phyloP scores from a whole-genome alignment of 148 eudicot genomes.

The Vaccinium macrocarpon region DNA sequence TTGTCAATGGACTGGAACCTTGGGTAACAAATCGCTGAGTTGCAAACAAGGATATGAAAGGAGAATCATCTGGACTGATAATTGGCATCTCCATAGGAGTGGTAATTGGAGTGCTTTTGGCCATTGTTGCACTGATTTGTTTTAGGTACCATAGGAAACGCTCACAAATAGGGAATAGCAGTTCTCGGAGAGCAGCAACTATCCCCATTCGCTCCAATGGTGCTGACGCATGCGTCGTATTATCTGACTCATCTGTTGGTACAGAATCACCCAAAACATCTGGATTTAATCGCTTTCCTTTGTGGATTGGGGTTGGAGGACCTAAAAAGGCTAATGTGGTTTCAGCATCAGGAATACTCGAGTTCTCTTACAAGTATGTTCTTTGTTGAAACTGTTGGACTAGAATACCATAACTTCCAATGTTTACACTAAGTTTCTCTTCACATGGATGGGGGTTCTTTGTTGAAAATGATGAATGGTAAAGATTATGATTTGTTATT shows the following conservation, averaged over 20 bases:
- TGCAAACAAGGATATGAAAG: constrained; percentile 49
- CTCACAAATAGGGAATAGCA: constrained; percentile 61
- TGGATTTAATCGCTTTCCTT: constrained; percentile 39
- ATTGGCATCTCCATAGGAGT: constrained; percentile 84
- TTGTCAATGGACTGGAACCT: constrained; percentile 32
- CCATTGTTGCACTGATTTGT: constrained; percentile 57
- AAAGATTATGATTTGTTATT: neutral
- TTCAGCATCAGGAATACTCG: constrained; percentile 84
- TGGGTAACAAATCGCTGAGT: constrained; percentile 13
- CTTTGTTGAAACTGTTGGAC: constrained; percentile 10
- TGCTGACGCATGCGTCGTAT: constrained; percentile 52
- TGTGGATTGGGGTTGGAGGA: constrained; percentile 68
- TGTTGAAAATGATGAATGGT: neutral
- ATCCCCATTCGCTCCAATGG: constrained; percentile 83
- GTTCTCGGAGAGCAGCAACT: constrained; percentile 72
- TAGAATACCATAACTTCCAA: neutral
- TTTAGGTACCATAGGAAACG: constrained; percentile 59
- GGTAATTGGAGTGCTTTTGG: constrained; percentile 75
- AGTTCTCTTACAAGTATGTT: constrained; percentile 80
- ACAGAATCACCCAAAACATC: constrained; percentile 68
- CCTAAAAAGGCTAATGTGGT: constrained; percentile 60
- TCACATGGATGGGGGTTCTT: neutral
- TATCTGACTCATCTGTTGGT: constrained; percentile 85
- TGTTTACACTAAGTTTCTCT: neutral
- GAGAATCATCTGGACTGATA: constrained; percentile 54